These are phyloP conservation scores for Croton laevigatus DNA, from an alignment of 441 rosid species.

Conservation along the genomic window DNA sequence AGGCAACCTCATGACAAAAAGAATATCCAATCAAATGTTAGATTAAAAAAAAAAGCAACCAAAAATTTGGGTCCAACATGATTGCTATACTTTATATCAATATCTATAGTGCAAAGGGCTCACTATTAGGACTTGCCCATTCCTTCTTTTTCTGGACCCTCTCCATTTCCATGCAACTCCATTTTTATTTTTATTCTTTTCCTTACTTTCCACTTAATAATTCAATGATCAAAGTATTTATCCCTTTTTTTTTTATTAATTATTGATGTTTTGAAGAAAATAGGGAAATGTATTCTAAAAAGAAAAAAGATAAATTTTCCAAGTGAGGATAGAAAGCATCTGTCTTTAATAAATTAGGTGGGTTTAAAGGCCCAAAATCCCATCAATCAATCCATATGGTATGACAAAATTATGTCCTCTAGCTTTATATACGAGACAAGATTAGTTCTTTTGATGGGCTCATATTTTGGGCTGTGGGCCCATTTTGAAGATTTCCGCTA, in stretches of 20 bases:
- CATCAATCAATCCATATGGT: slow-evolving; percentile 28
- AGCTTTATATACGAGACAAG: slow-evolving; percentile 13
- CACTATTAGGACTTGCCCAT: slow-evolving; percentile 24
- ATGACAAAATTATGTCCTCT: slow-evolving; percentile 17
- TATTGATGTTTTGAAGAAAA: too few relatives aligned
- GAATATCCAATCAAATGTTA: slow-evolving; percentile 24
- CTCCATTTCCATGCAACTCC: neutral
- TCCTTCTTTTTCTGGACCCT: neutral
- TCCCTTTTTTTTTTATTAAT: too few relatives aligned
- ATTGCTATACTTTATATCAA: slow-evolving; percentile 14
- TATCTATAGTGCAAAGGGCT: slow-evolving; percentile 24
- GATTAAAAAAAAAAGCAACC: neutral
- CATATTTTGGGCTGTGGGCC: slow-evolving; percentile 14
- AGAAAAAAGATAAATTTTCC: neutral
- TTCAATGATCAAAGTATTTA: neutral
- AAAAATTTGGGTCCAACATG: slow-evolving; percentile 18
- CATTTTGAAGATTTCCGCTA: slow-evolving; percentile 12
- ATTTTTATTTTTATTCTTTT: neutral
- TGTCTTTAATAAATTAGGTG: slow-evolving; percentile 2
- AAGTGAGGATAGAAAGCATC: slow-evolving; percentile 23
- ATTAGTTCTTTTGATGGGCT: slow-evolving; percentile 16
- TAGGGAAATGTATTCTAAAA: neutral
- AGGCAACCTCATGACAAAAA: too few relatives aligned
- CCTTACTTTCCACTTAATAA: neutral
- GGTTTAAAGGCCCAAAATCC: slow-evolving; percentile 23